phyloP scores from a whole-genome alignment of 139 green algal genomes.

The Ostreobium quekettii region DNA sequence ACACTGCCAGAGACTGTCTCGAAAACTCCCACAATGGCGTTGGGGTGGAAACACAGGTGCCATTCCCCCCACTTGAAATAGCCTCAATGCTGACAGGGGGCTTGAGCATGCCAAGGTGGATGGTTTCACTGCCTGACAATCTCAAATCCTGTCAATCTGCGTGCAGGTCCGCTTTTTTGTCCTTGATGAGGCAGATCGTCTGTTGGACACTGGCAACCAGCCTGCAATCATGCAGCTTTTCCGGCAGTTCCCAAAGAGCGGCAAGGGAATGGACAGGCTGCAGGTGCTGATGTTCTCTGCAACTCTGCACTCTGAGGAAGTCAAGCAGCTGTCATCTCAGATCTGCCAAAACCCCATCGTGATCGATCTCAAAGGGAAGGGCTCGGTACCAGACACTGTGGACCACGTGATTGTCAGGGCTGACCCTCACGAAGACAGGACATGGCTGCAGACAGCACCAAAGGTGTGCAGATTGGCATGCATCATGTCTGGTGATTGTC shows the following conservation, averaged over 20 bases:
- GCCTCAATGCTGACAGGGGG: no score
- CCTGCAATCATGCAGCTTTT: constrained; percentile 60
- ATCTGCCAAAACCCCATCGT: constrained; percentile 66
- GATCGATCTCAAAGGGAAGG: constrained; percentile 71
- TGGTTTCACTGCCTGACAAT: no score
- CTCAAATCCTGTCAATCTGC: no score
- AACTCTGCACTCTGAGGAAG: constrained; percentile 69
- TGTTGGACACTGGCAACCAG: constrained; percentile 57
- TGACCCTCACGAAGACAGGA: constrained; percentile 50
- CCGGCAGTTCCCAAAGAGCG: constrained; percentile 48
- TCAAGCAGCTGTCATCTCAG: constrained; percentile 38
- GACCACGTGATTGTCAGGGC: constrained; percentile 59
- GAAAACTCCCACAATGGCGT: no score
- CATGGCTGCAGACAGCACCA: constrained; percentile 55
- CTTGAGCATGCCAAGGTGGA: no score
- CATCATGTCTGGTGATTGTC: no score
- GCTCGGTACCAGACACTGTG: constrained; percentile 69
- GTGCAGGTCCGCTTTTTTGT: constrained; percentile 59
- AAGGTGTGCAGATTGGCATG: no score
- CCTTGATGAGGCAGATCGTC: constrained; percentile 75
- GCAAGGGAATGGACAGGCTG: constrained; percentile 39
- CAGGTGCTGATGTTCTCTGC: constrained; percentile 79
- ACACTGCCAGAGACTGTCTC: no score
- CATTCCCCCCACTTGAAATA: no score
- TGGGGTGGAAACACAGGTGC: no score